Evolutionary conservation across 768 basidiomycete genomes (phyloP).

Genomic region (Amylocystis lapponica): DNA sequence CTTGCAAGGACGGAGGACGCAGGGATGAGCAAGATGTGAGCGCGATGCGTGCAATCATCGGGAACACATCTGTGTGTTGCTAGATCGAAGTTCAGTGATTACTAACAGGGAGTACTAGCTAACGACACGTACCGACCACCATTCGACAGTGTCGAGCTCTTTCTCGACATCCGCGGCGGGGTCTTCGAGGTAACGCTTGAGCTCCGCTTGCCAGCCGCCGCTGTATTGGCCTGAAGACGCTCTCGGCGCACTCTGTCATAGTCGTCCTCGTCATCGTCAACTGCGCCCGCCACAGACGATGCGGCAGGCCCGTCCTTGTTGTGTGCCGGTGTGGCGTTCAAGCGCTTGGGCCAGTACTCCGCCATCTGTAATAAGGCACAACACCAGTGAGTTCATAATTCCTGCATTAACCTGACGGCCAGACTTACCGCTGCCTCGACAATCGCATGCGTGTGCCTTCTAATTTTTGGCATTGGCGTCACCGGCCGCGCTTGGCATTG

Average conservation of each 20-base stretch:
- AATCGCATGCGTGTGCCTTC: neutral
- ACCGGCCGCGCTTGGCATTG: neutral
- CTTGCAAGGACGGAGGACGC: conserved; percentile 13
- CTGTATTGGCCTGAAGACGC: conserved; percentile 7
- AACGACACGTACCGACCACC: conserved; percentile 10
- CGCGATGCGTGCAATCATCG: conserved; percentile 6
- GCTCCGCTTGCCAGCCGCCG: conserved; percentile 5
- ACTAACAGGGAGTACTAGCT: neutral
- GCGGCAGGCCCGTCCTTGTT: neutral
- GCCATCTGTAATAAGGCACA: neutral
- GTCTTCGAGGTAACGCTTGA: conserved; percentile 12
- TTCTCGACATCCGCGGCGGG: conserved; percentile 7
- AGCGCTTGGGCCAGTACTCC: neutral
- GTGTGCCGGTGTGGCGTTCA: neutral
- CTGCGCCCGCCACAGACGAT: neutral
- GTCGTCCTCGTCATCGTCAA: neutral
- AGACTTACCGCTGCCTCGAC: conserved; percentile 3
- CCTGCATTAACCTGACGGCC: neutral
- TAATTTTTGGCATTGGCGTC: neutral
- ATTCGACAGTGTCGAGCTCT: conserved; percentile 11
- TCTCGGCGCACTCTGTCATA: neutral
- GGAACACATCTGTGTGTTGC: neutral
- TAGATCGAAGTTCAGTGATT: neutral
- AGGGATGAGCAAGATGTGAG: conserved; percentile 6
- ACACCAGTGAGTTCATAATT: neutral